phyloP scores from a whole-genome alignment of 768 basidiomycete species.

The Dentipellis fragilis region DNA sequence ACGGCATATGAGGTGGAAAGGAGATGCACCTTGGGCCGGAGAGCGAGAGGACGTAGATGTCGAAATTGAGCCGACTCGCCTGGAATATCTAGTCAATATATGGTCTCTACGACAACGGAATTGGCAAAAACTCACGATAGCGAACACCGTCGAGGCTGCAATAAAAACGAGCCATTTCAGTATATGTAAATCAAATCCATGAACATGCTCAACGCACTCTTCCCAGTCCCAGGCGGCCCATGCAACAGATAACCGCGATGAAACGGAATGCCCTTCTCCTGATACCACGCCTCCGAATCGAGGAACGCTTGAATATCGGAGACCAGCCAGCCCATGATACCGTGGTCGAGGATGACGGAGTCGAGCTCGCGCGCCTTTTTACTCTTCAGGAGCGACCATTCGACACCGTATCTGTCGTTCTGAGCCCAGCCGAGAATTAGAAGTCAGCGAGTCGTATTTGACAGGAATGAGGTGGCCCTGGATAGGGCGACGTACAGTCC shows the following conservation, averaged over 20 bases:
- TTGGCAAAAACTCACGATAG: not conserved
- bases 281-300: not conserved
- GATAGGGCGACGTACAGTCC: not conserved
- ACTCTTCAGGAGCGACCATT: not conserved
- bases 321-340: not conserved
- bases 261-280: not conserved
- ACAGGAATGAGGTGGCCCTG: not conserved
- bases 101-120: not conserved
- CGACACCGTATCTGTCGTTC: not conserved
- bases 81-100: not conserved
- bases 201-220: not conserved
- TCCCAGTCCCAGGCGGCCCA: not conserved
- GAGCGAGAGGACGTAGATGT: not conserved
- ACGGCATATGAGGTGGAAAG: constrained; percentile 41
- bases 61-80: not conserved
- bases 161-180: not conserved
- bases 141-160: not conserved
- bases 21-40: not conserved
- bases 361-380: not conserved
- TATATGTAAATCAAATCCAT: too few species aligned
- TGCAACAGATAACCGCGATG: not conserved
- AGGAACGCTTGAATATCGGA: not conserved
- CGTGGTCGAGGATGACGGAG: not conserved
- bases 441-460: not conserved
- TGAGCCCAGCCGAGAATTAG: not conserved